A percentile compares a stretch with the other conserved stretches of the same genome.
phyloP scores from a whole-genome alignment of 495 filamentous ascomycete species.

The Gamarada debralockiae region DNA sequence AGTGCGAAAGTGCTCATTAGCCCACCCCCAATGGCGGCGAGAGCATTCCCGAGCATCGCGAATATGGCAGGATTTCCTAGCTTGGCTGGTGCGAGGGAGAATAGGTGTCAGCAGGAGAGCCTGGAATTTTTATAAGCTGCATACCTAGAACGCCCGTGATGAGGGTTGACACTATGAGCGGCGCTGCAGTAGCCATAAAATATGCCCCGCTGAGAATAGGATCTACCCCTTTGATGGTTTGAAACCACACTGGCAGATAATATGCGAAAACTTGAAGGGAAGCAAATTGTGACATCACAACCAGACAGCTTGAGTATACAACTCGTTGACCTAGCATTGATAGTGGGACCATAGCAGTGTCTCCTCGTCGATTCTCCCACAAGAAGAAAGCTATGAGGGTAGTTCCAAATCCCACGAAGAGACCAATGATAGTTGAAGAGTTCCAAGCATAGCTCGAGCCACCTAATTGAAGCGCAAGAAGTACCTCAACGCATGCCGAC shows the following conservation, averaged over 20 bases:
- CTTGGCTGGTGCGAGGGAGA: neutral
- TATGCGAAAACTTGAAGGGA: conserved; percentile 62
- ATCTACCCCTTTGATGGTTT: conserved; percentile 62
- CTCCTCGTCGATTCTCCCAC: conserved; percentile 58
- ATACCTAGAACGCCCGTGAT: conserved; percentile 18
- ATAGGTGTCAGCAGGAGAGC: too few relatives aligned
- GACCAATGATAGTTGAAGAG: conserved; percentile 59
- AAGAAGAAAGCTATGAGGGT: conserved; percentile 55
- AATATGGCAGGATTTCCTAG: neutral
- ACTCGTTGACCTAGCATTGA: conserved; percentile 64
- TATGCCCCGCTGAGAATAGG: neutral
- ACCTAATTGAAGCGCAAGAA: conserved; percentile 84
- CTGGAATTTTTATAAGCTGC: neutral
- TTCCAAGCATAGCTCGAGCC: conserved; percentile 66
- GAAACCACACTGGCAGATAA: conserved; percentile 85
- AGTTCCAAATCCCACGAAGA: conserved; percentile 67
- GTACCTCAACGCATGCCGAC: conserved; percentile 62
- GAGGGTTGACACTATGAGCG: conserved; percentile 34
- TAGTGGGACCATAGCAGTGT: conserved; percentile 68
- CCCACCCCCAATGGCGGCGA: conserved; percentile 8
- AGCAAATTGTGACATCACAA: conserved; percentile 40
- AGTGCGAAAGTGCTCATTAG: conserved; percentile 54
- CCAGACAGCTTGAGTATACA: conserved; percentile 45
- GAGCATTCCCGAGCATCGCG: neutral
- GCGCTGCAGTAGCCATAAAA: neutral